Conservation (phyloP, 2,329 filamentous ascomycete species). For the Huntiella abstrusa region DNA sequence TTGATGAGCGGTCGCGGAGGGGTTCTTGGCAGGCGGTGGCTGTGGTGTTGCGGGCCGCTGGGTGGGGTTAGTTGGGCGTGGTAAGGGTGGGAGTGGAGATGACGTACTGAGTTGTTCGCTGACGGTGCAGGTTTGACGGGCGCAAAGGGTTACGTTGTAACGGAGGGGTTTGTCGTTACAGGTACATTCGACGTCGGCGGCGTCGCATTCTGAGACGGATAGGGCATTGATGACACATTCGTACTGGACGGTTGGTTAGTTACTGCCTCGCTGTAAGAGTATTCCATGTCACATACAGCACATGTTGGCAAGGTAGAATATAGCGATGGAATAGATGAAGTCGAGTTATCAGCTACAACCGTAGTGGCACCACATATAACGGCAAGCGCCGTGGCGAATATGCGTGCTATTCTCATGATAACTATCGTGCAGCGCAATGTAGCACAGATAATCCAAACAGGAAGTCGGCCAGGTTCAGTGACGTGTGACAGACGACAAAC, state of each 20-base stretch:
- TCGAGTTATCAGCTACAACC: constrained; percentile 1
- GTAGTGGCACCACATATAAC: background rate
- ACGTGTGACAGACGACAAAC: background rate
- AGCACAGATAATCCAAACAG: background rate
- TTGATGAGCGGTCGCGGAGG: constrained; percentile 17
- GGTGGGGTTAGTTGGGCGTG: background rate
- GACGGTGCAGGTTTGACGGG: constrained; percentile 14
- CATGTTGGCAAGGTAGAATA: constrained; percentile 15
- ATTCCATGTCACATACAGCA: constrained; percentile 15
- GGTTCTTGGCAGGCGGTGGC: constrained; percentile 16
- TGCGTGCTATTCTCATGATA: constrained; percentile 1
- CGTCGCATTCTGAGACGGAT: constrained; percentile 15
- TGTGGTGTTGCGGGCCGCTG: constrained; percentile 13
- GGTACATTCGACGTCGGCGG: constrained; percentile 17
- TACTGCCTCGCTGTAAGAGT: background rate
- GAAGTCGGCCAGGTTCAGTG: background rate
- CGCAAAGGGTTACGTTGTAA: constrained; percentile 15
- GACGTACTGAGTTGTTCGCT: constrained; percentile 1
- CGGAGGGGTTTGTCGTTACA: constrained; percentile 17
- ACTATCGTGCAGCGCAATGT: background rate
- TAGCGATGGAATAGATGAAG: background rate
- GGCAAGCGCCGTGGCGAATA: background rate
- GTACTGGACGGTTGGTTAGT: constrained; percentile 12
- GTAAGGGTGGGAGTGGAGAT: constrained; percentile 1
- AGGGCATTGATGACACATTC: constrained; percentile 16